Conservation (phyloP, 257 asterid genomes). For the Salvia hispanica region DNA sequence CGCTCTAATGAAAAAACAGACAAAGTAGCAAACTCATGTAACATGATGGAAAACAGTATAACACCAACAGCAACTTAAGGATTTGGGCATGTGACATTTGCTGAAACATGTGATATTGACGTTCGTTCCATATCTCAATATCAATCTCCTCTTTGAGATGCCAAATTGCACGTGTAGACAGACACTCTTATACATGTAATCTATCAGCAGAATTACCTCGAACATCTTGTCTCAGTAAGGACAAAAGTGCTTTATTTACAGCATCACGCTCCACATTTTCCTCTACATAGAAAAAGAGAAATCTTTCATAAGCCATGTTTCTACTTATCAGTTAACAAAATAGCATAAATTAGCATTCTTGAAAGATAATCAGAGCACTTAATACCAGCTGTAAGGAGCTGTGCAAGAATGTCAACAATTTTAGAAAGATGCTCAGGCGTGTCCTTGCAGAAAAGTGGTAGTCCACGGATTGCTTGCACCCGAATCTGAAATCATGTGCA, state of each 20-base stretch:
- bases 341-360: conserved; percentile 20
- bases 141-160: conserved; percentile 27
- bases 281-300: conserved; percentile 42
- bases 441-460: conserved; percentile 96
- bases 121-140: conserved; percentile 19
- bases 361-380: conserved; percentile 23
- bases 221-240: conserved; percentile 89
- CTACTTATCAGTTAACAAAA: conserved; percentile 12
- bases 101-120: conserved; percentile 20
- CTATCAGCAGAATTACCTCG: conserved; percentile 52
- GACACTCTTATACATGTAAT: conserved; percentile 22
- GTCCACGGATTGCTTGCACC: conserved; percentile 96
- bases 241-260: conserved; percentile 84
- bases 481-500: conserved; percentile 56
- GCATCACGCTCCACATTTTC: conserved; percentile 99
- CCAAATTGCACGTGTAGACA: conserved; percentile 9
- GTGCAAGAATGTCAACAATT: conserved; percentile 94
- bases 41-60: conserved; percentile 11
- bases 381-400: conserved; percentile 91
- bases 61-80: conserved; percentile 12
- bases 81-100: conserved; percentile 5
- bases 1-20: not conserved
- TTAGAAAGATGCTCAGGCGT: conserved; percentile 93
- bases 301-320: conserved; percentile 13
- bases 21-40: conserved; percentile 11